These are phyloP conservation scores for Stephania yunnanensis DNA, from an alignment of 164 flowering plant species.

Conservation along the genomic window DNA sequence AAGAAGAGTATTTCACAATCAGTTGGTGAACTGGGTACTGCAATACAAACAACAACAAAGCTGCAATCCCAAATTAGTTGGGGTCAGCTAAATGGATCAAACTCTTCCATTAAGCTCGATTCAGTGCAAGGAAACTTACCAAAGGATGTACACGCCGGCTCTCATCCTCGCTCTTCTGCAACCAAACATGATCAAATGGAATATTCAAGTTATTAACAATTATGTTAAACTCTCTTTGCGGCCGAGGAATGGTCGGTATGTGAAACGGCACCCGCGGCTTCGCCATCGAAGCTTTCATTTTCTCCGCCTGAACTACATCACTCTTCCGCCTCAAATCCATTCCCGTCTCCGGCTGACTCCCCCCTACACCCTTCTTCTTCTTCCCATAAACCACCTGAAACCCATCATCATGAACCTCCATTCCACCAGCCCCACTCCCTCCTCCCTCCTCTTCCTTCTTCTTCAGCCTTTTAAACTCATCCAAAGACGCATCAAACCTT, in stretches of 20 bases:
- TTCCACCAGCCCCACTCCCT: constrained; percentile 14
- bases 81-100: too few relatives aligned
- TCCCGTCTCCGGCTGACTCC: background rate
- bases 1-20: background rate
- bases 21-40: background rate
- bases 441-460: constrained; percentile 37
- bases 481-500: constrained; percentile 56
- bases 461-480: constrained; percentile 53
- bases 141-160: constrained; percentile 66
- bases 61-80: too few relatives aligned
- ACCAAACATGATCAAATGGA: constrained; percentile 91
- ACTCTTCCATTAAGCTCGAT: too few relatives aligned
- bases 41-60: too few relatives aligned
- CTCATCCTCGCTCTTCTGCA: constrained; percentile 80
- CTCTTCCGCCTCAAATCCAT: constrained; percentile 17
- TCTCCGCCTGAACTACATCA: constrained; percentile 23
- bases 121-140: constrained; percentile 38
- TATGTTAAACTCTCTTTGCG: constrained; percentile 73
- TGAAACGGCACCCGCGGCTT: constrained; percentile 79
- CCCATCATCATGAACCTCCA: constrained; percentile 38
- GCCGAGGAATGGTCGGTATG: constrained; percentile 61
- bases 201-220: constrained; percentile 72
- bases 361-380: constrained; percentile 40
- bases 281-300: constrained; percentile 26
- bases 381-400: constrained; percentile 78